Percentiles rank a stretch among this genome's conserved stretches.
Evolutionary conservation across 306 rosid genomes (phyloP).

Genomic region (Vicia faba): DNA sequence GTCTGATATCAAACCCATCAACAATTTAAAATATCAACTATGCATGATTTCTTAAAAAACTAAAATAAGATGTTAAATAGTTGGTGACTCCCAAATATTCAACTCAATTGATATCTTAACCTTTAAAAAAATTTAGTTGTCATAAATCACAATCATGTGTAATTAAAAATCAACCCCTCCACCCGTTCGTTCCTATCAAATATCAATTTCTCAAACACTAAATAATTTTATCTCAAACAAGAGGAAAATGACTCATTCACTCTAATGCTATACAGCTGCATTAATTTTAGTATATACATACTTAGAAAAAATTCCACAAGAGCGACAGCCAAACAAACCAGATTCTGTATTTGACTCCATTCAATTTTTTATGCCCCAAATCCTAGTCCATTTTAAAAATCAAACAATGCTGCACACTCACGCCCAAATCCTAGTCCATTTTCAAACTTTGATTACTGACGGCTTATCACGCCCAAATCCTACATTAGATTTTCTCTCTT

Average conservation of each 20-base stretch:
- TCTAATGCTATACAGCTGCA: constrained; percentile 45
- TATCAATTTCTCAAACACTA: constrained; percentile 26
- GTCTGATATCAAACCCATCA: too few species aligned
- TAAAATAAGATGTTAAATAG: not conserved
- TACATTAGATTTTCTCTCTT: constrained; percentile 66
- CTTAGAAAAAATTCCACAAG: constrained; percentile 20
- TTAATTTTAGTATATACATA: constrained; percentile 23
- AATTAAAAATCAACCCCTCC: constrained; percentile 8
- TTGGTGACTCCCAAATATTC: not conserved
- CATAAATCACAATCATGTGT: not conserved
- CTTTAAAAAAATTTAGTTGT: not conserved
- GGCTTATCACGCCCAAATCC: constrained; percentile 78
- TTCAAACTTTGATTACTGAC: constrained; percentile 50
- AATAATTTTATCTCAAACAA: constrained; percentile 10
- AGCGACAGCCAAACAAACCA: constrained; percentile 34
- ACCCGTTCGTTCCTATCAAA: not conserved
- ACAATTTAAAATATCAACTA: too few species aligned
- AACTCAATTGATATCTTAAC: not conserved
- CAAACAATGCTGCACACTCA: constrained; percentile 55
- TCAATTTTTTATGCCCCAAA: constrained; percentile 36
- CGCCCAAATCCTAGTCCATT: constrained; percentile 38
- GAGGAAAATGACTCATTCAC: constrained; percentile 32
- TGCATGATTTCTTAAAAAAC: too few species aligned
- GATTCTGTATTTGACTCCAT: constrained; percentile 29
- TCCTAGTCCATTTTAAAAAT: constrained; percentile 15